Percentiles rank a stretch among this genome's conserved stretches.
phyloP scores from a whole-genome alignment of 2,329 filamentous ascomycete genomes.

The Diplodia corticola region DNA sequence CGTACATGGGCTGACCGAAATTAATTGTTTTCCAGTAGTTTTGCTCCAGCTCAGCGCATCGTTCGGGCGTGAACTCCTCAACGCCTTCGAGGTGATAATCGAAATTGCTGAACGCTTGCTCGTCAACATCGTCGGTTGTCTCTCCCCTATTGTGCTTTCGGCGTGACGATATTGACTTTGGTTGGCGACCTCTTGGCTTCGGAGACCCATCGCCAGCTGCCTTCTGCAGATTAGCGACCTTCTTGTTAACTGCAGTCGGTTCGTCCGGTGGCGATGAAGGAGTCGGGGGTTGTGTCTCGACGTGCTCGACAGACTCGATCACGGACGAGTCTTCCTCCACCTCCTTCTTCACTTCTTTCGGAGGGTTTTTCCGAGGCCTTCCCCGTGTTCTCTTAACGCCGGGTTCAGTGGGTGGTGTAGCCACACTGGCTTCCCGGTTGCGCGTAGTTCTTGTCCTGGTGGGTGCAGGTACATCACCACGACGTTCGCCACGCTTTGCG shows the following conservation, averaged over 20 bases:
- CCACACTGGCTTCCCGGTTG: slow-evolving; percentile 33
- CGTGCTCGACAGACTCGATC: slow-evolving; percentile 33
- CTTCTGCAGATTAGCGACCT: slow-evolving; percentile 32
- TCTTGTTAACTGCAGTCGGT: slow-evolving; percentile 12
- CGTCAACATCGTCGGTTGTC: slow-evolving; percentile 76
- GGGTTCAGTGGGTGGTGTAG: slow-evolving; percentile 38
- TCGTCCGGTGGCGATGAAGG: slow-evolving; percentile 43
- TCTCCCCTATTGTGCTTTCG: slow-evolving; percentile 84
- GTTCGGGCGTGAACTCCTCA: slow-evolving; percentile 84
- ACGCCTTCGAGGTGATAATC: slow-evolving; percentile 83
- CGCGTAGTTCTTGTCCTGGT: slow-evolving; percentile 37
- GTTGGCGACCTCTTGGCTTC: slow-evolving; percentile 59
- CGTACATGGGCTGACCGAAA: slow-evolving; percentile 92
- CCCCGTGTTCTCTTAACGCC: slow-evolving; percentile 51
- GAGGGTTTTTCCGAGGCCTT: slow-evolving; percentile 45
- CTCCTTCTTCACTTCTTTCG: slow-evolving; percentile 36
- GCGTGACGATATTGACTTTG: slow-evolving; percentile 77
- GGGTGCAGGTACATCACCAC: slow-evolving; percentile 40
- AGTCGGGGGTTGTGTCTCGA: slow-evolving; percentile 34
- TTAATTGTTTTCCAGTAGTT: slow-evolving; percentile 97
- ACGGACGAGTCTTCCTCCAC: slow-evolving; percentile 31
- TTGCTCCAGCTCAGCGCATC: slow-evolving; percentile 91
- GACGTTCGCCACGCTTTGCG: slow-evolving; percentile 80
- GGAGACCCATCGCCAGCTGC: slow-evolving; percentile 45
- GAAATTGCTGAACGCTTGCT: slow-evolving; percentile 86